Evolutionary conservation across 176 grass and related monocot genomes (phyloP).

Genomic region (Triticum turgidum): DNA sequence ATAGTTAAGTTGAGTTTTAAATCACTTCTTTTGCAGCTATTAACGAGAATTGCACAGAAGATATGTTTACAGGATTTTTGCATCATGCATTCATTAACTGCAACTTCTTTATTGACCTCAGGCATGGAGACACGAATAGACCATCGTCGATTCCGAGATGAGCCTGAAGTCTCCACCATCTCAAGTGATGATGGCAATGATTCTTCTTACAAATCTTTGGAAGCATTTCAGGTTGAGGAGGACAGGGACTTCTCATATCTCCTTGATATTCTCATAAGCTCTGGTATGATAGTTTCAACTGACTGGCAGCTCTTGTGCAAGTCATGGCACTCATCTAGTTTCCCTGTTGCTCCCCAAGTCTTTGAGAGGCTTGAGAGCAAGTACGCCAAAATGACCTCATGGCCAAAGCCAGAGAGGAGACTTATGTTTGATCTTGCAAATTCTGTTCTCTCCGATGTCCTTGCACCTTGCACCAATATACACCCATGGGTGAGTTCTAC

Average conservation of each 20-base stretch:
- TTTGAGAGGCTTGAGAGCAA: conserved; percentile 76
- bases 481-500: conserved; percentile 44
- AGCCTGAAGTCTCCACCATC: conserved; percentile 32
- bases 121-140: conserved; percentile 23
- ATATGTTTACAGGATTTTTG: not conserved
- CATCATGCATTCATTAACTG: conserved; percentile 14
- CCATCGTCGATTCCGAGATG: conserved; percentile 27
- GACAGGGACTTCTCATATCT: conserved; percentile 70
- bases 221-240: conserved; percentile 63
- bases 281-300: conserved; percentile 33
- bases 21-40: not conserved
- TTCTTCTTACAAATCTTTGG: conserved; percentile 35
- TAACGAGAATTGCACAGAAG: not conserved
- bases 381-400: conserved; percentile 44
- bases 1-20: not conserved
- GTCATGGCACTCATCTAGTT: conserved; percentile 43
- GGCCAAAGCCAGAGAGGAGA: conserved; percentile 60
- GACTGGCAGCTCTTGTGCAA: conserved; percentile 51
- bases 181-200: conserved; percentile 42
- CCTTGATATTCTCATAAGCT: conserved; percentile 63
- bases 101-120: conserved; percentile 19
- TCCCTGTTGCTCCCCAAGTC: conserved; percentile 40
- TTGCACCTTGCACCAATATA: conserved; percentile 45
- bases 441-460: conserved; percentile 52
- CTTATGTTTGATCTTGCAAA: conserved; percentile 65